Percentiles rank a stretch among this genome's conserved stretches.
Evolutionary conservation across 176 grass and related monocot species (phyloP).

Genomic region (Carex parvula): DNA sequence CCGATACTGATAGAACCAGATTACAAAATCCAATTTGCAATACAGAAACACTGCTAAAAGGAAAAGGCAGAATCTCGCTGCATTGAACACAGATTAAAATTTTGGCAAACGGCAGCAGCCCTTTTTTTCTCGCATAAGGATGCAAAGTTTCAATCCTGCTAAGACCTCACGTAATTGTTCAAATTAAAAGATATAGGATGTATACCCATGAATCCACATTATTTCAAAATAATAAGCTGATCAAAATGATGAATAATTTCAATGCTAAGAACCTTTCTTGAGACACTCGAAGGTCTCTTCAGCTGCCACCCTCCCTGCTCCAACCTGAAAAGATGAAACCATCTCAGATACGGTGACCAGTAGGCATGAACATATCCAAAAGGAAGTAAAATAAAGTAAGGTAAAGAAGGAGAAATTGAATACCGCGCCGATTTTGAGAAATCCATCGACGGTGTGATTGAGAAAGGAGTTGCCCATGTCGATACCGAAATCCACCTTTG

Average conservation of each 20-base stretch:
- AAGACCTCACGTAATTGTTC: neutral
- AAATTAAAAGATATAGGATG: conserved; percentile 1
- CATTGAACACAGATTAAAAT: neutral
- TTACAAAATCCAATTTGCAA: neutral
- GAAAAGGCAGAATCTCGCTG: neutral
- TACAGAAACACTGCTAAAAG: neutral
- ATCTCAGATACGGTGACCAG: neutral
- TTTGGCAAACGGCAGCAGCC: neutral
- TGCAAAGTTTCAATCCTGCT: neutral
- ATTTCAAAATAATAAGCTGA: neutral
- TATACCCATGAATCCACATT: conserved; percentile 5
- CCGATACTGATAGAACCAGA: neutral
- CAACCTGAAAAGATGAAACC: conserved; percentile 39
- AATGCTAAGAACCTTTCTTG: conserved; percentile 32
- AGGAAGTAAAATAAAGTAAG: neutral
- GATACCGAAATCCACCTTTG: conserved; percentile 48
- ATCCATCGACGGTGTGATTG: conserved; percentile 89
- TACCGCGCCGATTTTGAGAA: conserved; percentile 87
- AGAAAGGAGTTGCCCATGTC: conserved; percentile 71
- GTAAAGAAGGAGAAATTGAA: neutral
- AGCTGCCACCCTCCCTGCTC: conserved; percentile 66
- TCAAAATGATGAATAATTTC: neutral
- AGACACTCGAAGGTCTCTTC: conserved; percentile 77
- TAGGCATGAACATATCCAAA: neutral
- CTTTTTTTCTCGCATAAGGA: neutral